These are phyloP conservation scores for Caryopteris hybrid DNA, from an alignment of 305 asterid genomes.

Conservation along the genomic window DNA sequence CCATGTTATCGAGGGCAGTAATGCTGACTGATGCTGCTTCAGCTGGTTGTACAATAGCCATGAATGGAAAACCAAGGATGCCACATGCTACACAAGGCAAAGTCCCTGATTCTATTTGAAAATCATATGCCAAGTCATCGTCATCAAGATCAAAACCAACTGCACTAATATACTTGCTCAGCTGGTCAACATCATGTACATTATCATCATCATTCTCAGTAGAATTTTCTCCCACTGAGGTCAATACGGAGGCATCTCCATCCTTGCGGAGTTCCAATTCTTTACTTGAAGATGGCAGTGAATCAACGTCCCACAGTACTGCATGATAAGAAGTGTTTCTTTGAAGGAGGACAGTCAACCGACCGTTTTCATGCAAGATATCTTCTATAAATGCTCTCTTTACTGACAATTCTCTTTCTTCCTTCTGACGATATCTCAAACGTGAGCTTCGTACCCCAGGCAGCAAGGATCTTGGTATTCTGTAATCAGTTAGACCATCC, in stretches of 20 bases:
- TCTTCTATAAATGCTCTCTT: slow-evolving; percentile 88
- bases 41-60: slow-evolving; percentile 89
- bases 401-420: slow-evolving; percentile 81
- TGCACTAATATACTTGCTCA: slow-evolving; percentile 52
- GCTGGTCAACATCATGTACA: slow-evolving; percentile 40
- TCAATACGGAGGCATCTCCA: slow-evolving; percentile 24
- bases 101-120: slow-evolving; percentile 87
- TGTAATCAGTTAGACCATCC: slow-evolving; percentile 38
- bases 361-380: slow-evolving; percentile 66
- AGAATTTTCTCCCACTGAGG: slow-evolving; percentile 35
- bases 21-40: slow-evolving; percentile 43
- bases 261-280: slow-evolving; percentile 43
- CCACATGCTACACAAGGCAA: slow-evolving; percentile 98
- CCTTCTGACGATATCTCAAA: slow-evolving; percentile 78
- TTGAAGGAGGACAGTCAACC: slow-evolving; percentile 51
- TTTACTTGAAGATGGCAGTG: slow-evolving; percentile 67
- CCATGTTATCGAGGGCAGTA: slow-evolving; percentile 22
- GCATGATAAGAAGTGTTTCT: slow-evolving; percentile 51
- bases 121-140: slow-evolving; percentile 66
- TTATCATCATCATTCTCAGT: slow-evolving; percentile 25
- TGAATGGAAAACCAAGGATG: slow-evolving; percentile 95
- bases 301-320: slow-evolving; percentile 72
- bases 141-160: slow-evolving; percentile 61
- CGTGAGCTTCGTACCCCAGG: slow-evolving; percentile 96
- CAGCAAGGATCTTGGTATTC: slow-evolving; percentile 90